Percentiles rank a stretch among this genome's conserved stretches.
Conservation (phyloP, 1,284 basidiomycete species). For the Erythrobasidium hasegawianum region DNA sequence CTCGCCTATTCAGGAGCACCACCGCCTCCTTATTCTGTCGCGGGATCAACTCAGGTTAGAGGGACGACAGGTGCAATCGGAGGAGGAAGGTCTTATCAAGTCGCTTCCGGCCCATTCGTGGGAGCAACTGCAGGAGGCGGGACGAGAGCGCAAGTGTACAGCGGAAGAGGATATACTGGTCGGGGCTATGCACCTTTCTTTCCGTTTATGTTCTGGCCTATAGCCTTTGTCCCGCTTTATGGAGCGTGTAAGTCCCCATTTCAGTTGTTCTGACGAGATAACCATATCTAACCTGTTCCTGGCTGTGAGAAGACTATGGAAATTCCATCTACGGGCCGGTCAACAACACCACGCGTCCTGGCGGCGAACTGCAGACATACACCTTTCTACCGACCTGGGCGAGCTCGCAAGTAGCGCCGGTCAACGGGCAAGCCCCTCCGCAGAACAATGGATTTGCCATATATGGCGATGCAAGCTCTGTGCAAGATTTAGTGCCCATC, state of each 20-base stretch:
- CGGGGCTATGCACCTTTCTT: constrained; percentile 31
- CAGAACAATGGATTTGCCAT: constrained; percentile 30
- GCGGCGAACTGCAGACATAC: constrained; percentile 28
- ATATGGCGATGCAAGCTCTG: constrained; percentile 35
- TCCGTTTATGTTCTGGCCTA: constrained; percentile 33
- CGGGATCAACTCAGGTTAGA: constrained; percentile 16
- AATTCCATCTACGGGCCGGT: constrained; percentile 26
- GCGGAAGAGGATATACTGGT: constrained; percentile 20
- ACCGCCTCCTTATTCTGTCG: constrained; percentile 19
- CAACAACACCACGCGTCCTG: constrained; percentile 31
- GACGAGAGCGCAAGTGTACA: constrained; percentile 22
- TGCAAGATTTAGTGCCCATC: constrained; percentile 29
- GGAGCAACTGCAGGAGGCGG: constrained; percentile 33
- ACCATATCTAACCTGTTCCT: too few relatives aligned
- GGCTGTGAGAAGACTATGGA: constrained; percentile 35
- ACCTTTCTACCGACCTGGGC: constrained; percentile 23
- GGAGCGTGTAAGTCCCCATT: too few relatives aligned
- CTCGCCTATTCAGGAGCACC: too few relatives aligned
- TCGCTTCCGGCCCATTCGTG: constrained; percentile 24
- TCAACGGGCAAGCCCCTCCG: constrained; percentile 12
- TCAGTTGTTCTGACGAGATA: too few relatives aligned
- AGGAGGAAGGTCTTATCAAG: constrained; percentile 17
- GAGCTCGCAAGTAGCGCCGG: background rate
- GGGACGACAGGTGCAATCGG: constrained; percentile 19
- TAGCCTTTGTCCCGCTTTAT: background rate